Percentiles rank a stretch among this genome's conserved stretches.
phyloP scores from a whole-genome alignment of 2,329 filamentous ascomycete species.

The Trichoderma harzianum region DNA sequence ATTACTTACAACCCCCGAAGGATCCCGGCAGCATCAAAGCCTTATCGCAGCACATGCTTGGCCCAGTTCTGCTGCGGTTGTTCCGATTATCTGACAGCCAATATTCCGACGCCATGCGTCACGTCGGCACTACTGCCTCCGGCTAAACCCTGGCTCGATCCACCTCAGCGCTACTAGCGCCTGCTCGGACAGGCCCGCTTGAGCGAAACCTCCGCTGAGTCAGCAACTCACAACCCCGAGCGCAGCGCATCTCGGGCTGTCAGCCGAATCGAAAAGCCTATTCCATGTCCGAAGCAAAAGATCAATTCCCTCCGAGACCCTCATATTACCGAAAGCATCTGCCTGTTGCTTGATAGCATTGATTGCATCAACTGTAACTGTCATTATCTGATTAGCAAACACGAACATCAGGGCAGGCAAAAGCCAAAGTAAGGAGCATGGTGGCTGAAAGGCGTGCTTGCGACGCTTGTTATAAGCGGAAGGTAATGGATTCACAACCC shows the following conservation, averaged over 20 bases:
- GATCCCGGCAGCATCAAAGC: background rate
- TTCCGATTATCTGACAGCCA: background rate
- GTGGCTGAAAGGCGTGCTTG: conserved; percentile 35
- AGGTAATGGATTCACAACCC: conserved; percentile 34
- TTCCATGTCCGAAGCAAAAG: background rate
- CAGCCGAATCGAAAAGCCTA: background rate
- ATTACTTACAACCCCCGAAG: background rate
- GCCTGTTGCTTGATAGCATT: background rate
- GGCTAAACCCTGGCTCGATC: background rate
- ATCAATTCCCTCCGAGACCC: background rate
- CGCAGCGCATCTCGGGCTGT: background rate
- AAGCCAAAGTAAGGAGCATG: conserved; percentile 12
- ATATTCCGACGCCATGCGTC: background rate
- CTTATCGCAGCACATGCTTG: background rate
- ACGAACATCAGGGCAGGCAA: background rate
- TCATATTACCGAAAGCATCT: background rate
- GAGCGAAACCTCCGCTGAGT: conserved; percentile 13
- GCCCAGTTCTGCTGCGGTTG: background rate
- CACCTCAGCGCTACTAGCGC: background rate
- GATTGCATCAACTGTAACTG: background rate
- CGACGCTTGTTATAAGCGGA: conserved; percentile 48
- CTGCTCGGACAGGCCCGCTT: conserved; percentile 6
- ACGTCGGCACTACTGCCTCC: background rate
- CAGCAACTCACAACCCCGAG: background rate
- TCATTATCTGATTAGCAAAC: background rate